Percentiles rank a stretch among this genome's conserved stretches.
These are phyloP conservation scores for Tetrahymena borealis DNA, from an alignment of 73 alveolate genomes.

Conservation along the genomic window DNA sequence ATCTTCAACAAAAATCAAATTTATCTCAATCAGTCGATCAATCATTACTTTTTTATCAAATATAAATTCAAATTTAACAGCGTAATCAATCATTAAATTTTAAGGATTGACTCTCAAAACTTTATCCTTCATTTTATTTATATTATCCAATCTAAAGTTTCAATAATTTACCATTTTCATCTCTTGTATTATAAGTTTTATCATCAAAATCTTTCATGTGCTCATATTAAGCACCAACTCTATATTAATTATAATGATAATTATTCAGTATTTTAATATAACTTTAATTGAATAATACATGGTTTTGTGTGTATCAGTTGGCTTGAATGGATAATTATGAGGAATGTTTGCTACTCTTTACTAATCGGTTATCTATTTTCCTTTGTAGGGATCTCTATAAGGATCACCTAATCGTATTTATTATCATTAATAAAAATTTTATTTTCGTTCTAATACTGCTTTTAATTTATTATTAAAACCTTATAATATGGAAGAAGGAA, in stretches of 20 bases:
- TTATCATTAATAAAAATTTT: background rate
- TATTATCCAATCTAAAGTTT: background rate
- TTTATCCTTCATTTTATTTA: background rate
- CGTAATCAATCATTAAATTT: no score
- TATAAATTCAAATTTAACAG: no score
- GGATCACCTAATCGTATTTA: background rate
- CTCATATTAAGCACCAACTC: background rate
- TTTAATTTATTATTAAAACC: no score
- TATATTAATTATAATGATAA: background rate
- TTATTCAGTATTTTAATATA: background rate
- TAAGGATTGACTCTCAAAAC: no score
- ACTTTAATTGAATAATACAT: background rate
- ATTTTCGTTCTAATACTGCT: background rate
- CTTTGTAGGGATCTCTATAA: background rate
- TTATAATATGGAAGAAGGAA: background rate
- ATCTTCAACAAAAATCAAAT: background rate
- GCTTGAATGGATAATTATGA: background rate
- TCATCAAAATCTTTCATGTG: background rate
- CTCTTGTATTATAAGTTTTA: background rate
- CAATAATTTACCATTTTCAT: background rate
- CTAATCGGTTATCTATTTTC: background rate
- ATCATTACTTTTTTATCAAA: no score
- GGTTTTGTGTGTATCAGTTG: background rate
- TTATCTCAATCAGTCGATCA: background rate
- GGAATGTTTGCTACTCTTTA: background rate